Conservation (phyloP, 2,329 filamentous ascomycete genomes). For the Pestalotiopsis sp. region DNA sequence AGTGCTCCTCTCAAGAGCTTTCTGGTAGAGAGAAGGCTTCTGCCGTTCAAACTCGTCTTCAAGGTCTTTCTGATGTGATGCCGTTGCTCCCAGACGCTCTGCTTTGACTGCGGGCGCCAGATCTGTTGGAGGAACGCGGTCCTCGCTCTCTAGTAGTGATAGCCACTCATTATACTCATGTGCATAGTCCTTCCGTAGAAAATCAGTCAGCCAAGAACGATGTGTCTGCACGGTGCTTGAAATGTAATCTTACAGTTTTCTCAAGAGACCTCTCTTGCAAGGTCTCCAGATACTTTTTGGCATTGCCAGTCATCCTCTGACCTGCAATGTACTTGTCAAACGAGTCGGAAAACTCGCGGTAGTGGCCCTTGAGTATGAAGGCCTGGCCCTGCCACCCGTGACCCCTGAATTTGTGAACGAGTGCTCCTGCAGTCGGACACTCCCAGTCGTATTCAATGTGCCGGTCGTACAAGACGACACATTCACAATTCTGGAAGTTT, state of each 20-base stretch:
- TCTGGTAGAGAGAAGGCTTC: constrained; percentile 48
- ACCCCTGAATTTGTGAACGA: constrained; percentile 46
- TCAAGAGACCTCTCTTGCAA: constrained; percentile 35
- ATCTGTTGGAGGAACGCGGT: constrained; percentile 38
- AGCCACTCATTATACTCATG: constrained; percentile 48
- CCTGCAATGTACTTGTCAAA: constrained; percentile 53
- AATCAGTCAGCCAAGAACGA: background rate
- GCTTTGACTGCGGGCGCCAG: constrained; percentile 38
- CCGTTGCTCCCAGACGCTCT: constrained; percentile 42
- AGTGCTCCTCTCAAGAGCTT: constrained; percentile 38
- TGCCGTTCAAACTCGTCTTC: constrained; percentile 49
- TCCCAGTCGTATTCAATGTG: constrained; percentile 52
- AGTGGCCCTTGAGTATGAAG: constrained; percentile 59
- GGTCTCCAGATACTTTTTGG: constrained; percentile 41
- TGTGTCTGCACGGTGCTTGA: too few species aligned
- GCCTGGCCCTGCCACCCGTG: constrained; percentile 52
- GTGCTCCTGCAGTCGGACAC: constrained; percentile 47
- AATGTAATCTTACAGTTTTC: constrained; percentile 31
- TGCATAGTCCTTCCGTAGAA: constrained; percentile 29
- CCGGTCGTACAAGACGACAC: constrained; percentile 55
- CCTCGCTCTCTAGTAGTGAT: constrained; percentile 43
- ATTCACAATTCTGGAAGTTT: constrained; percentile 47
- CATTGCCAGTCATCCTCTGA: constrained; percentile 40
- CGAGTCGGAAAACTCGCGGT: constrained; percentile 54
- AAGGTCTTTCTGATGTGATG: constrained; percentile 48